A percentile compares a stretch with the other conserved stretches of the same genome.
Conservation (phyloP, 768 basidiomycete genomes). For the Hebeloma cylindrosporum region DNA sequence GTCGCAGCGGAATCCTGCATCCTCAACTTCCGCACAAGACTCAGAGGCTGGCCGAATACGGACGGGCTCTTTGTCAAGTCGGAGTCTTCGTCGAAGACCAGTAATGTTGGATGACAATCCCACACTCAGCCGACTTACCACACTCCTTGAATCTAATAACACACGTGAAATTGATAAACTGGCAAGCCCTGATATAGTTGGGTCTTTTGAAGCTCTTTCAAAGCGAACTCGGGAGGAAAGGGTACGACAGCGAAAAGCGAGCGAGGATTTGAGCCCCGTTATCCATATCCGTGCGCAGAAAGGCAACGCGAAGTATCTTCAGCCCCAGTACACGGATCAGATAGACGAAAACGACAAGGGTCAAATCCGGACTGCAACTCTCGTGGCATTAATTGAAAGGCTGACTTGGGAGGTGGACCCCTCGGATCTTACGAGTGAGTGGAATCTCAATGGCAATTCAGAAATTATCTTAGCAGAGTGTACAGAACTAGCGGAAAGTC, state of each 20-base stretch:
- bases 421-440: constrained; percentile 57
- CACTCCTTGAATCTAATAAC: constrained; percentile 36
- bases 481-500: constrained; percentile 25
- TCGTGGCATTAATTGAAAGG: constrained; percentile 70
- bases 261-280: constrained; percentile 19
- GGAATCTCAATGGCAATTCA: neutral
- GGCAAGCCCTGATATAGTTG: constrained; percentile 27
- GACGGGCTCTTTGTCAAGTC: constrained; percentile 28
- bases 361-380: constrained; percentile 63
- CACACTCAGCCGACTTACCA: constrained; percentile 32
- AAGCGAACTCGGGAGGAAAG: constrained; percentile 18
- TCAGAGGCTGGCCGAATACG: constrained; percentile 23
- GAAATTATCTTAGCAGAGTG: constrained; percentile 3
- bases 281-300: constrained; percentile 10
- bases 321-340: constrained; percentile 57
- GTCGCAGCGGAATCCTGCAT: constrained; percentile 34
- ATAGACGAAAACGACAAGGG: constrained; percentile 67
- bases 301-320: constrained; percentile 57
- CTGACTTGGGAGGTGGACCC: constrained; percentile 47
- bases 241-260: constrained; percentile 13
- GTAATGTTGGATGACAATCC: constrained; percentile 41
- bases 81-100: constrained; percentile 37
- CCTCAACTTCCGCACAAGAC: constrained; percentile 29
- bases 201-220: constrained; percentile 23
- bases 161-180: constrained; percentile 34